Conservation (phyloP, 768 basidiomycete genomes). For the Panellus pusillus region DNA sequence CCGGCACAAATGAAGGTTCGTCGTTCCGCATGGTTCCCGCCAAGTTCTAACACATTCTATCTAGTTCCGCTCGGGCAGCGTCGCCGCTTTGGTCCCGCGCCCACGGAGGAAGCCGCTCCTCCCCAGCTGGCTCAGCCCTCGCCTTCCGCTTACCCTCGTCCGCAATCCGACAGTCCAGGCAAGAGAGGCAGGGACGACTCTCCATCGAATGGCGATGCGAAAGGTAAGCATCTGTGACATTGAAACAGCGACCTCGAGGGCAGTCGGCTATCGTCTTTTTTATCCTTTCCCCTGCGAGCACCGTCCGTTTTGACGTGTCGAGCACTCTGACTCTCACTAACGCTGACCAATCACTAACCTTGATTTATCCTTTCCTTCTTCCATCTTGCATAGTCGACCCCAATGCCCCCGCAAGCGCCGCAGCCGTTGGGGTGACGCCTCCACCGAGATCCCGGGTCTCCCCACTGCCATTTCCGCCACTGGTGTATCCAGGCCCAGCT, state of each 20-base stretch:
- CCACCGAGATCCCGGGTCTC: slow-evolving; percentile 86
- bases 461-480: slow-evolving; percentile 93
- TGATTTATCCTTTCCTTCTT: slow-evolving; percentile 31
- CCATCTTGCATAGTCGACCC: slow-evolving; percentile 59
- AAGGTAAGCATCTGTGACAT: slow-evolving; percentile 62
- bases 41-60: slow-evolving; percentile 22
- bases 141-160: slow-evolving; percentile 81
- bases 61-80: slow-evolving; percentile 79
- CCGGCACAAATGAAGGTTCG: slow-evolving; percentile 90
- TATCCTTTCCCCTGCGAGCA: slow-evolving; percentile 18
- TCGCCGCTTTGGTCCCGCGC: slow-evolving; percentile 89
- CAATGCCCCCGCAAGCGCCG: slow-evolving; percentile 90
- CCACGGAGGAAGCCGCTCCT: slow-evolving; percentile 76
- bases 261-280: slow-evolving; percentile 33
- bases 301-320: slow-evolving; percentile 37
- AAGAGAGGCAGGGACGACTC: slow-evolving; percentile 72
- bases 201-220: slow-evolving; percentile 56
- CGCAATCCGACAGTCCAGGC: slow-evolving; percentile 51
- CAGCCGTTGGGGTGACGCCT: slow-evolving; percentile 96
- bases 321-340: slow-evolving; percentile 51
- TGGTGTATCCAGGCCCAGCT: slow-evolving; percentile 95
- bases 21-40: slow-evolving; percentile 16
- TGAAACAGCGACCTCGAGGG: slow-evolving; percentile 39
- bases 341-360: slow-evolving; percentile 44
- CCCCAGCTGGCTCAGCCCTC: slow-evolving; percentile 88